Conservation (phyloP, 768 basidiomycete genomes). For the Mycena vitilis region DNA sequence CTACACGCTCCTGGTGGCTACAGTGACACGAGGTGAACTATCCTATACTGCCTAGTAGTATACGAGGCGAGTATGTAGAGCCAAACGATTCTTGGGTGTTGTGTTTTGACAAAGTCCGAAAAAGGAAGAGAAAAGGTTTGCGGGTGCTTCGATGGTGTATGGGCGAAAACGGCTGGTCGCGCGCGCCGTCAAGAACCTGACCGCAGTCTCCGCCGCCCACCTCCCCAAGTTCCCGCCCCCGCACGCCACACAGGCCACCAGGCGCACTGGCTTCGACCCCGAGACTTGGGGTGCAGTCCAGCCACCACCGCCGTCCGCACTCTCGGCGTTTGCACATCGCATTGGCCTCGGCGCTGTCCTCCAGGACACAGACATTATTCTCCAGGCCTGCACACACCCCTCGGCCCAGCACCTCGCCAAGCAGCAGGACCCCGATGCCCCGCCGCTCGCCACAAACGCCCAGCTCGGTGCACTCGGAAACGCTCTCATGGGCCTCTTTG, state of each 20-base stretch:
- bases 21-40: no score
- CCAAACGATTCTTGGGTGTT: no score
- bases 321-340: constrained; percentile 81
- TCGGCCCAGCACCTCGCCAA: constrained; percentile 70
- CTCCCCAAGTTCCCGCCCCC: constrained; percentile 65
- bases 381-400: constrained; percentile 84
- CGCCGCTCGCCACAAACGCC: constrained; percentile 74
- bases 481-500: constrained; percentile 90
- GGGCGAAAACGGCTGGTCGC: constrained; percentile 64
- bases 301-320: constrained; percentile 76
- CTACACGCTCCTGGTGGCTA: no score
- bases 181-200: constrained; percentile 32
- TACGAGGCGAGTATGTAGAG: no score
- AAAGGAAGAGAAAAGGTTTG: not conserved
- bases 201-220: constrained; percentile 67
- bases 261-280: constrained; percentile 64
- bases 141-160: constrained; percentile 60
- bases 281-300: constrained; percentile 79
- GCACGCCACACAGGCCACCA: constrained; percentile 46
- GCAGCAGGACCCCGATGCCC: constrained; percentile 66
- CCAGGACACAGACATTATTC: constrained; percentile 62
- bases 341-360: constrained; percentile 76
- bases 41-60: no score
- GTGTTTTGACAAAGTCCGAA: no score
- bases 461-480: constrained; percentile 85